Percentiles rank a stretch among this genome's conserved stretches.
Evolutionary conservation across 176 grass and related monocot species (phyloP).

Genomic region (Cymbopogon citratus): DNA sequence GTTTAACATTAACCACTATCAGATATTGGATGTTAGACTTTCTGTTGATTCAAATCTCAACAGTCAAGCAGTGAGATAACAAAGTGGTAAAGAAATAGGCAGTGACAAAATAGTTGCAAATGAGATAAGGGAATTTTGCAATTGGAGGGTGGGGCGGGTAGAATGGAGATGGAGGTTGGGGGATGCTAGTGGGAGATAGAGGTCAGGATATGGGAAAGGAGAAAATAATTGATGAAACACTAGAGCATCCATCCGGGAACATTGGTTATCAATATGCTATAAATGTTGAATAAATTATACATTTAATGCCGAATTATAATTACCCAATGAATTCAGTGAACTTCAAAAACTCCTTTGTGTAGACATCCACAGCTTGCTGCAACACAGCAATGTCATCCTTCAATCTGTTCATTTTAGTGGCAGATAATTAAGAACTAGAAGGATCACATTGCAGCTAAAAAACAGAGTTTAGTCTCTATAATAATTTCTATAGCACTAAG

Average conservation of each 20-base stretch:
- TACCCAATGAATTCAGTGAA: slow-evolving; percentile 89
- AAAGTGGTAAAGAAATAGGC: too few relatives aligned
- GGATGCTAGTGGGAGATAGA: background rate
- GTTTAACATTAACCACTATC: too few relatives aligned
- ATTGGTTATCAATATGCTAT: background rate
- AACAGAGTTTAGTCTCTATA: background rate
- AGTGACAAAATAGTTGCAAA: too few relatives aligned
- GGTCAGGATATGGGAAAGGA: background rate
- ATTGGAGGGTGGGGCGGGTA: background rate
- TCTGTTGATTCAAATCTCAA: too few relatives aligned
- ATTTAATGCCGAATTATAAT: slow-evolving; percentile 19
- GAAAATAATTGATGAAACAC: background rate
- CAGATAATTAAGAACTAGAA: slow-evolving; percentile 16
- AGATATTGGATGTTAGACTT: too few relatives aligned
- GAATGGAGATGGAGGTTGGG: background rate
- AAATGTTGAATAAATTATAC: background rate
- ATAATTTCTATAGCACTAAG: slow-evolving; percentile 2
- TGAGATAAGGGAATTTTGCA: background rate
- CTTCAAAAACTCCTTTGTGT: slow-evolving; percentile 70
- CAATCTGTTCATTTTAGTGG: slow-evolving; percentile 48
- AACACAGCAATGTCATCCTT: slow-evolving; percentile 51
- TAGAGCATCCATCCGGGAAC: background rate
- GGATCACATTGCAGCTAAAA: background rate
- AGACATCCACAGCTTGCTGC: slow-evolving; percentile 62
- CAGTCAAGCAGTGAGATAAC: too few relatives aligned